Percentiles rank a stretch among this genome's conserved stretches.
These are phyloP conservation scores for Syzygium syzygioides DNA, from an alignment of 441 rosid species.

Conservation along the genomic window DNA sequence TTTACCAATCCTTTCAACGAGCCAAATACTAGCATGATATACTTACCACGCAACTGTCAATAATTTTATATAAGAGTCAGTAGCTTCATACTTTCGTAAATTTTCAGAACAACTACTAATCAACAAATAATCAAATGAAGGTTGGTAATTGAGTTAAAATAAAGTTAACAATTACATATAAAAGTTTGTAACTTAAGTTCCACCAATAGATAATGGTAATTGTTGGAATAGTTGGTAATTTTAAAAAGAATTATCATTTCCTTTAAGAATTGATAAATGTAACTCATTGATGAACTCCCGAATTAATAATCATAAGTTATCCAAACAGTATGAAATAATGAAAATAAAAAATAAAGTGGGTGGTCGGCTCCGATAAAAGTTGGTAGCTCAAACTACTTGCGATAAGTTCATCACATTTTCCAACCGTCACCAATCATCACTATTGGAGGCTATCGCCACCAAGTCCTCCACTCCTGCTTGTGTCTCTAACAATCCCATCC, in stretches of 20 bases:
- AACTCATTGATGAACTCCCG: background rate
- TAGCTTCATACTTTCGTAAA: background rate
- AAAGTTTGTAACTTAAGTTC: background rate
- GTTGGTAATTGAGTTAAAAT: background rate
- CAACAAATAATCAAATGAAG: too few species aligned
- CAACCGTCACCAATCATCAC: background rate
- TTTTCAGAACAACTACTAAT: background rate
- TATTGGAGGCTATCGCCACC: background rate
- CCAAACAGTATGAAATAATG: too few species aligned
- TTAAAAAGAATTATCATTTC: background rate
- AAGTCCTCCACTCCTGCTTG: background rate
- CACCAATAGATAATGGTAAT: fast-evolving
- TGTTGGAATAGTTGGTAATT: background rate
- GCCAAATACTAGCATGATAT: background rate
- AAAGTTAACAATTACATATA: background rate
- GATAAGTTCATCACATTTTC: background rate
- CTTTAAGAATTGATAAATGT: background rate
- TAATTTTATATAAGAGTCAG: background rate
- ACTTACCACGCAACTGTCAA: fast-evolving
- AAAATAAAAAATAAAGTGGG: too few species aligned
- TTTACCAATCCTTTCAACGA: background rate
- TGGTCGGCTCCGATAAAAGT: background rate
- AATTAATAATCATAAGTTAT: too few species aligned
- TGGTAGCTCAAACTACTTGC: background rate
- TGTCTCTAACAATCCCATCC: background rate